Conservation (phyloP, 2,329 filamentous ascomycete genomes). For the Trichoderma aggressivum region DNA sequence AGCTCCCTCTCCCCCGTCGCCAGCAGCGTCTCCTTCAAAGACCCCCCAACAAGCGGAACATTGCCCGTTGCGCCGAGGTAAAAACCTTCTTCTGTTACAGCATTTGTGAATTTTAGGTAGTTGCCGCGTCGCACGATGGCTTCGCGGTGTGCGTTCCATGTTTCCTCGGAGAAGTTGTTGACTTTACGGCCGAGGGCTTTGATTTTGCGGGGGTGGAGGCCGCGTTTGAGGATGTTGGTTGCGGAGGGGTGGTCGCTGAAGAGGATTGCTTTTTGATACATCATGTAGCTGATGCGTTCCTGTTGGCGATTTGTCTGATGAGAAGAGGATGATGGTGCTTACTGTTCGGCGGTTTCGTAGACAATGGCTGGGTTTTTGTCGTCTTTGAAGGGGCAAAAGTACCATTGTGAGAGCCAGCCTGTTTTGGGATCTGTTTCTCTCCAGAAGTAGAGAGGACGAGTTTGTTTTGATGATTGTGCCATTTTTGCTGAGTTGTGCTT, state of each 20-base stretch:
- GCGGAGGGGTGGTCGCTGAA: constrained; percentile 46
- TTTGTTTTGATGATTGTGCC: background rate
- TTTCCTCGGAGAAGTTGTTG: constrained; percentile 45
- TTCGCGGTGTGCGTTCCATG: constrained; percentile 51
- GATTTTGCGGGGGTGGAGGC: constrained; percentile 42
- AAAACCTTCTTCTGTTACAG: constrained; percentile 32
- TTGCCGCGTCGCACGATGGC: constrained; percentile 57
- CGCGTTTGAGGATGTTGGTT: constrained; percentile 46
- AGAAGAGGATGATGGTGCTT: constrained; percentile 19
- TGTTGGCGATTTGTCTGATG: background rate
- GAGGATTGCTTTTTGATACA: constrained; percentile 51
- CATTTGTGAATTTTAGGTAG: constrained; percentile 55
- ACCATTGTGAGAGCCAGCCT: constrained; percentile 64
- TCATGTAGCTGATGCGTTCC: constrained; percentile 45
- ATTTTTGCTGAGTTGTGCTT: background rate
- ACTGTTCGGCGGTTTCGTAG: constrained; percentile 54
- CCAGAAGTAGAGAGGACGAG: constrained; percentile 44
- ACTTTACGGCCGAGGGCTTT: constrained; percentile 56
- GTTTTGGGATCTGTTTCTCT: constrained; percentile 43
- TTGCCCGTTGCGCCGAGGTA: constrained; percentile 23
- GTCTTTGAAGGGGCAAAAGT: constrained; percentile 46
- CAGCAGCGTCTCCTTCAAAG: constrained; percentile 49
- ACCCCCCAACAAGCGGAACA: constrained; percentile 31
- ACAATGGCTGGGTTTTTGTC: constrained; percentile 33
- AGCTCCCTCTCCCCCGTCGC: constrained; percentile 58